phyloP scores from a whole-genome alignment of 139 green algal species.

The Closterium sp. region DNA sequence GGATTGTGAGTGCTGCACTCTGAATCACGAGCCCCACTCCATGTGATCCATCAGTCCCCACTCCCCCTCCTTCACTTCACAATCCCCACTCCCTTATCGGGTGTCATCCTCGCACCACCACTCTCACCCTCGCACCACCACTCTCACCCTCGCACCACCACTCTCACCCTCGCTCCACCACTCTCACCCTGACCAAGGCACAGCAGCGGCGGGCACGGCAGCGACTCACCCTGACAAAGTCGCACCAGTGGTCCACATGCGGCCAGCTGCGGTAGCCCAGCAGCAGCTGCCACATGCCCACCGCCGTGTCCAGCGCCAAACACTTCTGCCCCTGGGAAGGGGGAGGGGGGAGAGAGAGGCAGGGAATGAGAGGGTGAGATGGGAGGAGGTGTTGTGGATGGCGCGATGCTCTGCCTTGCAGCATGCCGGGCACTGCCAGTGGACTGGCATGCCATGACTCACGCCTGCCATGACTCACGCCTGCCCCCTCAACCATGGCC shows the following conservation, averaged over 20 bases:
- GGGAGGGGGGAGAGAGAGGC: background rate
- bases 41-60: too few species aligned
- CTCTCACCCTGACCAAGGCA: background rate
- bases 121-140: too few species aligned
- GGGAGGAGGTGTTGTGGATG: background rate
- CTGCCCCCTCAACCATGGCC: background rate
- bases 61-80: too few species aligned
- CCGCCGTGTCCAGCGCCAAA: slow-evolving; percentile 81
- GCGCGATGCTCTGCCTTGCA: too few species aligned
- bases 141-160: too few species aligned
- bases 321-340: slow-evolving; percentile 78
- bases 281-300: slow-evolving; percentile 90
- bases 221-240: slow-evolving; percentile 68
- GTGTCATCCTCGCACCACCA: background rate
- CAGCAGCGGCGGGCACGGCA: too few species aligned
- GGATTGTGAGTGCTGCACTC: too few species aligned
- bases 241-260: slow-evolving; percentile 74
- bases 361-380: background rate
- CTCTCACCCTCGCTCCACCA: background rate
- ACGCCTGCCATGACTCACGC: too few species aligned
- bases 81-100: too few species aligned
- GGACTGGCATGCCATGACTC: background rate
- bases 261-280: slow-evolving; percentile 61
- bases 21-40: too few species aligned
- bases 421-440: background rate